These are phyloP conservation scores for Melocanna baccifera DNA, from an alignment of 176 grass and related monocot genomes.

Conservation along the genomic window DNA sequence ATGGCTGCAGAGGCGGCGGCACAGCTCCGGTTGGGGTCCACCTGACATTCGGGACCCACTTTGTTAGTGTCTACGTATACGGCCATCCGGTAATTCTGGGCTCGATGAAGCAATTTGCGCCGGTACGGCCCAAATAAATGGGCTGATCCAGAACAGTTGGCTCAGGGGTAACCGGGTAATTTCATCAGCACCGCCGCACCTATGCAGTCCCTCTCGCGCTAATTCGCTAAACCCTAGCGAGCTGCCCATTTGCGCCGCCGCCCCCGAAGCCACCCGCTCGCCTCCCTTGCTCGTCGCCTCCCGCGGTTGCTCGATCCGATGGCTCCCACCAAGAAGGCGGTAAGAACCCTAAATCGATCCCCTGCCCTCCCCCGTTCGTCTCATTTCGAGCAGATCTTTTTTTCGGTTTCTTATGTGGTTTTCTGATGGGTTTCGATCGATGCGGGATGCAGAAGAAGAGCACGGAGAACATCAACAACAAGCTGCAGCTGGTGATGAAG, in stretches of 20 bases:
- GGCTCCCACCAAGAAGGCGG: conserved; percentile 94
- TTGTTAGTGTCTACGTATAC: not conserved
- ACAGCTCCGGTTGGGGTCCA: conserved; percentile 10
- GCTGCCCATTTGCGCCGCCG: conserved; percentile 43
- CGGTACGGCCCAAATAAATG: not conserved
- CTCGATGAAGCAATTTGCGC: not conserved
- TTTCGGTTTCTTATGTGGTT: not conserved
- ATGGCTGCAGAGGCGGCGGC: not conserved
- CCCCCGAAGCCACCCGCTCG: not conserved
- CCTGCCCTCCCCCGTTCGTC: not conserved
- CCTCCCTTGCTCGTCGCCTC: not conserved
- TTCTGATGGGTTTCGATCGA: conserved; percentile 13
- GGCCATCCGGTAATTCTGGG: not conserved
- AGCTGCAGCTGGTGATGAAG: conserved; percentile 97
- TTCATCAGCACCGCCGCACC: not conserved
- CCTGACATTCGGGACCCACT: not conserved
- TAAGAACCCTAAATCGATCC: conserved; percentile 23
- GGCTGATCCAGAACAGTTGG: not conserved
- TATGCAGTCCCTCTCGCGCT: conserved; percentile 7
- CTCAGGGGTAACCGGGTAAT: conserved; percentile 33
- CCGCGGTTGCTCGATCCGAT: conserved; percentile 42
- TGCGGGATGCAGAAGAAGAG: conserved; percentile 77
- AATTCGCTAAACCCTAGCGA: conserved; percentile 29
- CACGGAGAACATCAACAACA: conserved; percentile 92
- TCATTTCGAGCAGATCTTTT: not conserved